These are phyloP conservation scores for Rhododendron henanense DNA, from an alignment of 148 eudicot genomes.

Conservation along the genomic window DNA sequence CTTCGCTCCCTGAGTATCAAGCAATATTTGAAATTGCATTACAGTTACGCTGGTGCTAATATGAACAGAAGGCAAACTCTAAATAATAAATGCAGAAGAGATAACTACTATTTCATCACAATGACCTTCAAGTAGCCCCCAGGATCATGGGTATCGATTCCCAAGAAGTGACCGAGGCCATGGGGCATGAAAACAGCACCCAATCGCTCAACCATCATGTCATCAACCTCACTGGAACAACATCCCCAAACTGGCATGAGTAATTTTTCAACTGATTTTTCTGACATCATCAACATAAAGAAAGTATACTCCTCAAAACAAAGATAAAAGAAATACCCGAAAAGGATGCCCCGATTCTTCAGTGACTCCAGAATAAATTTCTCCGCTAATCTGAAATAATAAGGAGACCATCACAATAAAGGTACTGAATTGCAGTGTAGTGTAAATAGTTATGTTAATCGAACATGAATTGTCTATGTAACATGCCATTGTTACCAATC, in stretches of 20 bases:
- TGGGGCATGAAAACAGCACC: slow-evolving; percentile 98
- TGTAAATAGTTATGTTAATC: not conserved
- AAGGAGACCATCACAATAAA: slow-evolving; percentile 12
- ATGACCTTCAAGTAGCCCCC: slow-evolving; percentile 88
- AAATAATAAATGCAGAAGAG: not conserved
- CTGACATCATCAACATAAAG: not conserved
- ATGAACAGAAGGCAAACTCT: not conserved
- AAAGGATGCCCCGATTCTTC: slow-evolving; percentile 58
- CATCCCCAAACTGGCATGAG: slow-evolving; percentile 9
- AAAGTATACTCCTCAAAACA: not conserved
- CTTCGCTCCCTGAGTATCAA: slow-evolving; percentile 60
- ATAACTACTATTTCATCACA: not conserved
- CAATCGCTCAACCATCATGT: slow-evolving; percentile 76
- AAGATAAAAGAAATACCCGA: slow-evolving; percentile 42
- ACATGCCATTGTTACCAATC: not conserved
- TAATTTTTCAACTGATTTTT: slow-evolving; percentile 11
- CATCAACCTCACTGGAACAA: slow-evolving; percentile 59
- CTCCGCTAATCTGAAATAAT: slow-evolving; percentile 67
- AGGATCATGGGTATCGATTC: slow-evolving; percentile 99
- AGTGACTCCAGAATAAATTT: slow-evolving; percentile 59
- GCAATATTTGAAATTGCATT: not conserved
- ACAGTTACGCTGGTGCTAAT: not conserved
- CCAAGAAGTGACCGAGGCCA: slow-evolving; percentile 96
- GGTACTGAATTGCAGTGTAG: not conserved
- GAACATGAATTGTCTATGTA: not conserved